phyloP scores from a whole-genome alignment of 129 eudicot species.

The Flaveria linearis region DNA sequence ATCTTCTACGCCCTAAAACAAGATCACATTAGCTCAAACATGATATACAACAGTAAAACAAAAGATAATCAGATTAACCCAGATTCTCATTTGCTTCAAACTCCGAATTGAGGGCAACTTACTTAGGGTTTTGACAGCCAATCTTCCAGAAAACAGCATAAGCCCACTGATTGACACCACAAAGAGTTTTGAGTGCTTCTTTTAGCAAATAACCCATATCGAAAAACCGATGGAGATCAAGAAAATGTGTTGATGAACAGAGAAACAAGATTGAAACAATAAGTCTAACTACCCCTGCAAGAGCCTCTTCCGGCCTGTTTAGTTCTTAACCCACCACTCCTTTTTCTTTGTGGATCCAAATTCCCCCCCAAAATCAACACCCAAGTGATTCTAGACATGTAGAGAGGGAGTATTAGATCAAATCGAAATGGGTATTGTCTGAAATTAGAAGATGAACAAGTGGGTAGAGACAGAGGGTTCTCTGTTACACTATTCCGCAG shows the following conservation, averaged over 20 bases:
- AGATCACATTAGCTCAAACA: neutral
- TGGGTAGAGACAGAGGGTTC: neutral
- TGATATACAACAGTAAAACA: neutral
- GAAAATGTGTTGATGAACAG: neutral
- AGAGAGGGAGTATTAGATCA: constrained; percentile 13
- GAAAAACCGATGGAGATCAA: neutral
- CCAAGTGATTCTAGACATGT: constrained; percentile 50
- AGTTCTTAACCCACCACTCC: constrained; percentile 82
- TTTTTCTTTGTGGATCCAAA: constrained; percentile 83
- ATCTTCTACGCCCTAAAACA: neutral
- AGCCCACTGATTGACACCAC: constrained; percentile 92
- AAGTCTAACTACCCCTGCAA: constrained; percentile 90
- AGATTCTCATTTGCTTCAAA: constrained; percentile 3
- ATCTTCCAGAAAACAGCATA: constrained; percentile 99
- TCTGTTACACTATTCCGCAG: no score
- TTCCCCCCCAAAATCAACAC: constrained; percentile 46
- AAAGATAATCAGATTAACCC: neutral
- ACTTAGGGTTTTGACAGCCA: constrained; percentile 94
- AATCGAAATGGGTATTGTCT: neutral
- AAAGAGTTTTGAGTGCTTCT: constrained; percentile 84
- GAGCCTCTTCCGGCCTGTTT: constrained; percentile 95
- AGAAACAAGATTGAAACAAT: neutral
- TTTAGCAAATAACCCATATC: constrained; percentile 80
- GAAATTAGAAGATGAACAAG: constrained; percentile 24
- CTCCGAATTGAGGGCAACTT: constrained; percentile 26